Base-by-base conservation (phyloP, 257 asterid genomes). In the Scutellaria barbata region DNA sequence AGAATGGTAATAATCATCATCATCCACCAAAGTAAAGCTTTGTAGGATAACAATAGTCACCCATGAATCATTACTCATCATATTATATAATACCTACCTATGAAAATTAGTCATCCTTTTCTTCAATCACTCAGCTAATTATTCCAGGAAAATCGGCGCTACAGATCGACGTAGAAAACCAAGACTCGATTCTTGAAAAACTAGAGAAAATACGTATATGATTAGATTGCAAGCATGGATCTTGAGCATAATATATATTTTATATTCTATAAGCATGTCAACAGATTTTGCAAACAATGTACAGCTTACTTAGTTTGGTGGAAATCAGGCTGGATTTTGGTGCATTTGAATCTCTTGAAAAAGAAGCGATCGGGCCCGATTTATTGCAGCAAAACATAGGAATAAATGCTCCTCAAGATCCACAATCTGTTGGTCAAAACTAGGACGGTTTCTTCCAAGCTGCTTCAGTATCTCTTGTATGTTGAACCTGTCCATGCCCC, bases 371-470 rank as follows among this genome's bases (percentile, higher is more conserved):
- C 98, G 79, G 3, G 96, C 91, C 35, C 90, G 84, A 71, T 90
- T 94, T 51, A 90, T 88, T 5, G 96, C 93, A 58, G 86, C 80
- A 75, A 89, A 86, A 75, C 96, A 87, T 47, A 93, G 80, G 78
- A 90, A 86, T 66, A 93, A 68, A 81, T 93, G 98, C 76, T 93
- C 97, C 75, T 90, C 93, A 33, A 93, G 96, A 77, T 87, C 97
- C 64, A 40, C 68, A 17, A 93, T 84, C 77, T 90, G 95, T 56
- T 85, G 85, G 18, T 80, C 64, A 65, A 87, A 82, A 75, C 59
- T 79, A 45, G 85, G 41, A 51, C 85, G 96, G 47, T 85, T 81
- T 82, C 81, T 86, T 63, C 63, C 75, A 20, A 93, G 85, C 83
- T 86, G 95, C 83, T 86, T 90, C 77, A 89, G 61, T 35, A 90